These are phyloP conservation scores for Russula earlei DNA, from an alignment of 768 basidiomycete genomes.

Conservation along the genomic window DNA sequence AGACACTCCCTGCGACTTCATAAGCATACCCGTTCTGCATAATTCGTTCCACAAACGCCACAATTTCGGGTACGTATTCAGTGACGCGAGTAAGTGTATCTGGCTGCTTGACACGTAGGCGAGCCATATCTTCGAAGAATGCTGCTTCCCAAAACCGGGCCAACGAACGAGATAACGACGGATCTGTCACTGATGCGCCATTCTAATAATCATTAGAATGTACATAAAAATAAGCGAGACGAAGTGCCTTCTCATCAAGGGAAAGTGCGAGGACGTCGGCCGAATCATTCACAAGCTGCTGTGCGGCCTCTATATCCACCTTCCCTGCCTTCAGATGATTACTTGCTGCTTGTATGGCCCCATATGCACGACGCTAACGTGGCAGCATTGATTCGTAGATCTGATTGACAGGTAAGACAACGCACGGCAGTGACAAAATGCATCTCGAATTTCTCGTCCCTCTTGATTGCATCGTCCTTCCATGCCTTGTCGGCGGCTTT, in stretches of 20 bases:
- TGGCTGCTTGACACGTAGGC: conserved; percentile 78
- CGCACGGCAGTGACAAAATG: conserved; percentile 70
- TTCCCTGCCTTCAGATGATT: conserved; percentile 33
- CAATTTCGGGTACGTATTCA: conserved; percentile 94
- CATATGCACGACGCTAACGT: conserved; percentile 38
- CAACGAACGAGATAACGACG: conserved; percentile 69
- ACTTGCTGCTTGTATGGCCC: conserved; percentile 46
- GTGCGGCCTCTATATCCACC: conserved; percentile 36
- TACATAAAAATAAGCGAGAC: not conserved
- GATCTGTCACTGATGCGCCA: conserved; percentile 76
- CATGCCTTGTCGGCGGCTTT: conserved; percentile 44
- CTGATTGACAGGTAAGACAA: conserved; percentile 18
- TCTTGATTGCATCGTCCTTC: conserved; percentile 60
- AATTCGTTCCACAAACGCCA: conserved; percentile 77
- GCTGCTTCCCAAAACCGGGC: conserved; percentile 82
- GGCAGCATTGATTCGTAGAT: not conserved
- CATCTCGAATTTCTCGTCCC: conserved; percentile 92
- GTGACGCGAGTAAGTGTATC: conserved; percentile 92
- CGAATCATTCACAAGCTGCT: conserved; percentile 59
- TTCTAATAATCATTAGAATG: conserved; percentile 36
- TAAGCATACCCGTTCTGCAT: conserved; percentile 80
- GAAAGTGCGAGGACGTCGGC: conserved; percentile 65
- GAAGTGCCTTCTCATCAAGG: conserved; percentile 63
- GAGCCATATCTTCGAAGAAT: conserved; percentile 88
- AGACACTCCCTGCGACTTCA: conserved; percentile 72